Evolutionary conservation across 495 filamentous ascomycete genomes (phyloP).

Genomic region (Aspergillus avenaceus): DNA sequence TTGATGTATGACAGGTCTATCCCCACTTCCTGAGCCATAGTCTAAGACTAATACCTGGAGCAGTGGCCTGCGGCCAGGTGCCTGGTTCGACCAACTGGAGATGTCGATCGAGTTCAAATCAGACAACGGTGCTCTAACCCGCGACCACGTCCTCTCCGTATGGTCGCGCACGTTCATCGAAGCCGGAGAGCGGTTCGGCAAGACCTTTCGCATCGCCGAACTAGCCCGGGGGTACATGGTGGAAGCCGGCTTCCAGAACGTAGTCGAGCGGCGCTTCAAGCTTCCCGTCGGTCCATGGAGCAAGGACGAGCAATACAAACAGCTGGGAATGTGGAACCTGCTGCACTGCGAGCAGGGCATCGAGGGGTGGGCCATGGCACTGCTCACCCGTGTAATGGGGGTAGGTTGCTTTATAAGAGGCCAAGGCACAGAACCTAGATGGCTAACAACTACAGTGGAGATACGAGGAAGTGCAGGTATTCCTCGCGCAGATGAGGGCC

Average conservation of each 20-base stretch:
- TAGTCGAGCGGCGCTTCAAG: constrained; percentile 54
- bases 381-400: constrained; percentile 54
- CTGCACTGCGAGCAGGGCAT: constrained; percentile 59
- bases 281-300: constrained; percentile 65
- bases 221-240: constrained; percentile 28
- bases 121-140: constrained; percentile 46
- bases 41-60: neutral
- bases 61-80: constrained; percentile 56
- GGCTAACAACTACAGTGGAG: constrained; percentile 17
- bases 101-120: constrained; percentile 45
- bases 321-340: constrained; percentile 59
- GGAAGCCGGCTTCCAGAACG: constrained; percentile 55
- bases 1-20: constrained; percentile 33
- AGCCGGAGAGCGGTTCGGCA: constrained; percentile 46
- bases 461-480: constrained; percentile 22
- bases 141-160: constrained; percentile 46
- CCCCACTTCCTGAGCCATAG: no score
- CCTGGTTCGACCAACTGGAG: constrained; percentile 60
- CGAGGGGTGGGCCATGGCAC: constrained; percentile 51
- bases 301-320: constrained; percentile 56
- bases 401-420: constrained; percentile 20
- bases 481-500: constrained; percentile 19
- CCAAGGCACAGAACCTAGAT: no score
- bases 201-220: constrained; percentile 43
- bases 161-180: constrained; percentile 50